A percentile compares a stretch with the other conserved stretches of the same genome.
Conservation (phyloP, 768 basidiomycete genomes). For the Botryobasidium botryosum region DNA sequence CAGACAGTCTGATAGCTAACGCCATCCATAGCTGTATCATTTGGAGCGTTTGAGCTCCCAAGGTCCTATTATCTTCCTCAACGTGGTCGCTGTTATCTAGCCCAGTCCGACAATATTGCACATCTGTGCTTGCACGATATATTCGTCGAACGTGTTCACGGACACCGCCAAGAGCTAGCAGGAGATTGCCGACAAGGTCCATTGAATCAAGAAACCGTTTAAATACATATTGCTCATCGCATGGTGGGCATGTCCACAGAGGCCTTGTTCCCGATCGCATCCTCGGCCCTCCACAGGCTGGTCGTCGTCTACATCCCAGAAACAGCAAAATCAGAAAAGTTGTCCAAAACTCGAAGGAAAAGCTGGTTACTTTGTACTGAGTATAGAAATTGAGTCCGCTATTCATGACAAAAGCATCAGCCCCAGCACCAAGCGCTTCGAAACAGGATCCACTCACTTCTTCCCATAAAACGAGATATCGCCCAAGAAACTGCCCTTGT, state of each 20-base stretch:
- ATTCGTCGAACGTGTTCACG: too few species aligned
- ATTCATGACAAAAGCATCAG: background rate
- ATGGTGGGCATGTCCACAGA: slow-evolving; percentile 74
- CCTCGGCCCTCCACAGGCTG: slow-evolving; percentile 76
- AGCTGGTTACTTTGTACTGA: slow-evolving; percentile 49
- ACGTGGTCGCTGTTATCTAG: too few species aligned
- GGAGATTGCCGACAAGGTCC: background rate
- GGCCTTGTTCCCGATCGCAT: slow-evolving; percentile 41
- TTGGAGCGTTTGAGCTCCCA: too few species aligned
- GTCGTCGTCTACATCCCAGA: slow-evolving; percentile 54
- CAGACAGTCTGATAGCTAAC: too few species aligned
- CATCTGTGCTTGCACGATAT: too few species aligned
- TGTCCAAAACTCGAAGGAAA: background rate
- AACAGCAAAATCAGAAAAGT: background rate
- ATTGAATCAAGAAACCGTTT: background rate
- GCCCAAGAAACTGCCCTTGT: slow-evolving; percentile 73
- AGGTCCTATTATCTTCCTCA: too few species aligned
- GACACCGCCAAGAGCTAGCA: too few species aligned
- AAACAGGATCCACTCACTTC: slow-evolving; percentile 32
- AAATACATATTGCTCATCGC: slow-evolving; percentile 12
- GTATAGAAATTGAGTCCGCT: slow-evolving; percentile 91
- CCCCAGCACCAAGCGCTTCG: too few species aligned
- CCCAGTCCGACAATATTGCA: too few species aligned
- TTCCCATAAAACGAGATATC: slow-evolving; percentile 88
- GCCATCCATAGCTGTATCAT: too few species aligned